These are phyloP conservation scores for Clarireedia monteithiana DNA, from an alignment of 2,329 filamentous ascomycete genomes.

Conservation along the genomic window DNA sequence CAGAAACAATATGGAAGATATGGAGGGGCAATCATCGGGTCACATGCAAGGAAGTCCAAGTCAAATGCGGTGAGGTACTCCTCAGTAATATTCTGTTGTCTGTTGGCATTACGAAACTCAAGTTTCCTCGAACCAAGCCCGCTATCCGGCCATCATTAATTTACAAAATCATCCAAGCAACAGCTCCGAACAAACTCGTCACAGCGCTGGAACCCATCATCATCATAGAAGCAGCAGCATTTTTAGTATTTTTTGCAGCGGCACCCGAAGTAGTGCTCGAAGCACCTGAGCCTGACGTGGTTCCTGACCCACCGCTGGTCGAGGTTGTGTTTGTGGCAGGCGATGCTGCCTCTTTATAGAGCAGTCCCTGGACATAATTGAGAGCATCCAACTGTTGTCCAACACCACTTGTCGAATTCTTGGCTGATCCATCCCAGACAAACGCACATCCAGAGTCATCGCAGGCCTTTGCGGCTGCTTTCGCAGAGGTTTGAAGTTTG, in stretches of 20 bases:
- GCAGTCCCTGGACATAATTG: conserved; percentile 38
- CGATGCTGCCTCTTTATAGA: conserved; percentile 26
- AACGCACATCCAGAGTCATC: conserved; percentile 58
- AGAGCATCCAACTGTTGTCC: conserved; percentile 49
- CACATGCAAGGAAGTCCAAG: too few species aligned
- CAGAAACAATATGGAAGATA: too few species aligned
- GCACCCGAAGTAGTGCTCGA: not conserved
- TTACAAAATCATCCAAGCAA: not conserved
- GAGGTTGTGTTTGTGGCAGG: conserved; percentile 33
- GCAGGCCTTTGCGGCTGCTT: conserved; percentile 55
- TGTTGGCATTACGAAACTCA: too few species aligned
- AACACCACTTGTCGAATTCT: conserved; percentile 30
- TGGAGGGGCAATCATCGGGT: too few species aligned
- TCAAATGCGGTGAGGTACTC: too few species aligned
- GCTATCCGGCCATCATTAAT: not conserved
- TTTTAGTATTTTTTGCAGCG: not conserved
- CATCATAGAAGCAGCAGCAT: not conserved
- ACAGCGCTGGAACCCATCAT: not conserved
- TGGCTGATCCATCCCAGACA: conserved; percentile 50
- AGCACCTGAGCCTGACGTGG: not conserved
- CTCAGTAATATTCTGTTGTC: too few species aligned
- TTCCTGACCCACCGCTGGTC: not conserved
- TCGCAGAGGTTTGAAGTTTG: conserved; percentile 48
- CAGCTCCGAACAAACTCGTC: not conserved
- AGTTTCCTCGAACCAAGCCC: not conserved